phyloP scores from a whole-genome alignment of 2,329 filamentous ascomycete species.

The Xylaria hypoxylon region DNA sequence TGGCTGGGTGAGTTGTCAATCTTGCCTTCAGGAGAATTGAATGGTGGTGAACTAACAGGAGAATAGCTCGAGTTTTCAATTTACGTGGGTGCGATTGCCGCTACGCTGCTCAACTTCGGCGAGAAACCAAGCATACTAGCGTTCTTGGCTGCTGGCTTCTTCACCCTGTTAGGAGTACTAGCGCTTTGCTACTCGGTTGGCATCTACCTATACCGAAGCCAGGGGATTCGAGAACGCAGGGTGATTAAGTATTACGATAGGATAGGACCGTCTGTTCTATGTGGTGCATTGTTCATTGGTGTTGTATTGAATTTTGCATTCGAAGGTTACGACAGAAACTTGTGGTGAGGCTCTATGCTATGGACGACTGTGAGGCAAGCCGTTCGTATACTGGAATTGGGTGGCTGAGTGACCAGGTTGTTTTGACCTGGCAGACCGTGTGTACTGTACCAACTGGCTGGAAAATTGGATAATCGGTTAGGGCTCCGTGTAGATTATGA shows the following conservation, averaged over 20 bases:
- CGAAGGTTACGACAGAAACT: conserved; percentile 71
- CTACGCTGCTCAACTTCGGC: conserved; percentile 85
- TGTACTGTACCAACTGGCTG: background rate
- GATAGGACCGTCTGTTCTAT: conserved; percentile 84
- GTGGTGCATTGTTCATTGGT: conserved; percentile 76
- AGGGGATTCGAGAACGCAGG: conserved; percentile 82
- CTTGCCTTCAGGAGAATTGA: background rate
- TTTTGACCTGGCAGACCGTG: background rate
- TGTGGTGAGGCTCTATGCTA: conserved; percentile 58
- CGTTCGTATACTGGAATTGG: background rate
- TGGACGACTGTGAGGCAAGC: background rate
- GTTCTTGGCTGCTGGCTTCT: conserved; percentile 78
- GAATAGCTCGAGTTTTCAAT: conserved; percentile 91
- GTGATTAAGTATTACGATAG: conserved; percentile 94
- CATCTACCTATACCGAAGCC: conserved; percentile 89
- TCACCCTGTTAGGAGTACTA: conserved; percentile 82
- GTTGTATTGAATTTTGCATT: conserved; percentile 84
- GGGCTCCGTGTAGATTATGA: conserved; percentile 14
- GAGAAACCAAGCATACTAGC: conserved; percentile 66
- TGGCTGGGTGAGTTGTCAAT: conserved; percentile 76
- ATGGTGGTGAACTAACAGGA: conserved; percentile 13
- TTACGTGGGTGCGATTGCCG: conserved; percentile 88
- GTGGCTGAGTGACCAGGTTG: background rate
- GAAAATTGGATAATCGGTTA: conserved; percentile 6
- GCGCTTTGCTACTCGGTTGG: conserved; percentile 85